Percentiles rank a stretch among this genome's conserved stretches.
Conservation (phyloP, 345 rosid genomes). For the Cardiospermum halicacabum region DNA sequence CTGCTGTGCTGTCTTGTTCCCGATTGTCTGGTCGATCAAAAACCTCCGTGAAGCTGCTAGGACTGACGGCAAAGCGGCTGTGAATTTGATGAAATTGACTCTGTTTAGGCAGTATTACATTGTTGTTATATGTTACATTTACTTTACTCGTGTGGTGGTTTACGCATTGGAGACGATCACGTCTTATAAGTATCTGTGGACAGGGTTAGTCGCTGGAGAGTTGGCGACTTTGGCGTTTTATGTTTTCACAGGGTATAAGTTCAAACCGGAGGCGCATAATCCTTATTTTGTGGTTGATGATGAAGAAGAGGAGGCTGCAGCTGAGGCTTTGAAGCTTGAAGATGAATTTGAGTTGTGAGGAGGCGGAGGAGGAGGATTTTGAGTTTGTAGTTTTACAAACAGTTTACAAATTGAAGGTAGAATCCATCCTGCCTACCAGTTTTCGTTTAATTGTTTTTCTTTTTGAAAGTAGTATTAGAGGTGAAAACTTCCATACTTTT, state of each 20-base stretch:
- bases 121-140: slow-evolving; percentile 91
- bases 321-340: slow-evolving; percentile 90
- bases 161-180: slow-evolving; percentile 87
- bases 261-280: slow-evolving; percentile 89
- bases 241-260: slow-evolving; percentile 80
- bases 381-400: not conserved
- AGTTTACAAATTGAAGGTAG: slow-evolving; percentile 8
- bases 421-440: slow-evolving; percentile 5
- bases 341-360: slow-evolving; percentile 86
- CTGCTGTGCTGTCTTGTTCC: slow-evolving; percentile 90
- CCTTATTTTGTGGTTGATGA: slow-evolving; percentile 94
- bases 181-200: slow-evolving; percentile 84
- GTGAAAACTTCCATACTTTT: slow-evolving; percentile 8
- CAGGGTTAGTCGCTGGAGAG: slow-evolving; percentile 84
- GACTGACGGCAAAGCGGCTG: slow-evolving; percentile 94
- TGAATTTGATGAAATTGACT: slow-evolving; percentile 85
- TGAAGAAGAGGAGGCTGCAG: slow-evolving; percentile 98
- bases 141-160: slow-evolving; percentile 90
- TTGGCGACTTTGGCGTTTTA: slow-evolving; percentile 85
- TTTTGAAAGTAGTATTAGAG: slow-evolving; percentile 8
- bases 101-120: slow-evolving; percentile 93
- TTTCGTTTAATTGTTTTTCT: slow-evolving; percentile 2
- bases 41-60: slow-evolving; percentile 91
- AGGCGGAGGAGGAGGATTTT: too few relatives aligned
- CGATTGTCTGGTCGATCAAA: slow-evolving; percentile 97